These are phyloP conservation scores for Vairimorpha apis DNA, from an alignment of 371 early-diverging fungal genomes.

Conservation along the genomic window DNA sequence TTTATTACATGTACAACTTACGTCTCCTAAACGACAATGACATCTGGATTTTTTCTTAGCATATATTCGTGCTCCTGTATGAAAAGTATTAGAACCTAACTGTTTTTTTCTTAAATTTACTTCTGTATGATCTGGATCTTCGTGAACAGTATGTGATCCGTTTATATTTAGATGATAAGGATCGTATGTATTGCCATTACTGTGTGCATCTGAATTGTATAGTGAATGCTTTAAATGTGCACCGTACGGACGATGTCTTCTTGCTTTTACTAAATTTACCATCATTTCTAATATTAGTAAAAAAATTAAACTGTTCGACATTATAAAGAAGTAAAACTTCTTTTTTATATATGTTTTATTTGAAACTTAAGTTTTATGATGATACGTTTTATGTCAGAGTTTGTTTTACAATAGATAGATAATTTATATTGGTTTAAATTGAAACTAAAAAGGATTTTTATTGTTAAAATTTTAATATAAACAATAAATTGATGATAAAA, in stretches of 20 bases:
- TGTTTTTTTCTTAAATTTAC: neutral
- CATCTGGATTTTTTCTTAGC: neutral
- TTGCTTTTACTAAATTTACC: neutral
- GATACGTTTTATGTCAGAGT: no score
- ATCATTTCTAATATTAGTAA: neutral
- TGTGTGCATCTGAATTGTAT: no score
- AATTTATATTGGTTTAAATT: no score
- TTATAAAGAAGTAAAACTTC: no score
- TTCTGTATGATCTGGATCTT: slow-evolving; percentile 2
- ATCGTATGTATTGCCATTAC: no score
- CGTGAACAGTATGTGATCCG: neutral
- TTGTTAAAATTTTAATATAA: no score
- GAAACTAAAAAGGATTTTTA: no score
- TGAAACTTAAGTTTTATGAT: slow-evolving; percentile 1
- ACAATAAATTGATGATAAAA: no score
- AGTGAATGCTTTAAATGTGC: neutral
- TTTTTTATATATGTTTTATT: slow-evolving; percentile 8
- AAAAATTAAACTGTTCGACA: neutral
- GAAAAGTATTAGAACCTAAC: neutral
- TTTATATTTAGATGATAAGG: neutral
- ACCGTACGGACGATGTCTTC: no score
- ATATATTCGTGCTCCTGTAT: neutral
- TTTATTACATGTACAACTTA: neutral
- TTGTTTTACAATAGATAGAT: no score
- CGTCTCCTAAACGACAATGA: neutral